Evolutionary conservation across 208 protist genomes (phyloP).

Genomic region (Naegleria gruberi): DNA sequence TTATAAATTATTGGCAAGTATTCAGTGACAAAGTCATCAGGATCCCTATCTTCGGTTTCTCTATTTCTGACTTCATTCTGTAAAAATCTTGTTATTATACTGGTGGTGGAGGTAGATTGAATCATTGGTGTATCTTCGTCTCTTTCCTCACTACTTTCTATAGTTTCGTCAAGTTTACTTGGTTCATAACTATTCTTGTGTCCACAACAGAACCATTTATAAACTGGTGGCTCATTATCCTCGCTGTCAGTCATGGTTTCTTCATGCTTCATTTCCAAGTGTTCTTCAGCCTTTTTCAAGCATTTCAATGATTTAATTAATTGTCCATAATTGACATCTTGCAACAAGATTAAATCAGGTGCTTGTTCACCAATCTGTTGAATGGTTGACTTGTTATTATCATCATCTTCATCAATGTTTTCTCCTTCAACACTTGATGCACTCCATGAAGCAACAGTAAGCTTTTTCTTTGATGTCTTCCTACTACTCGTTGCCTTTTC

Average conservation of each 20-base stretch:
- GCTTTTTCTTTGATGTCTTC: background rate
- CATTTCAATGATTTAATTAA: background rate
- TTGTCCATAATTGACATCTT: background rate
- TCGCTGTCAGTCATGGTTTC: background rate
- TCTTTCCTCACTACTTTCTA: background rate
- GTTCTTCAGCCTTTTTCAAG: background rate
- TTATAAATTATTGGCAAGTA: constrained; percentile 12
- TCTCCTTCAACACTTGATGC: background rate
- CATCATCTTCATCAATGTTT: background rate
- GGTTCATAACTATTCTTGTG: background rate
- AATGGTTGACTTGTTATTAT: background rate
- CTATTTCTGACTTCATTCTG: background rate
- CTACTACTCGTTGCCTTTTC: background rate
- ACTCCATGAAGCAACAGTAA: background rate
- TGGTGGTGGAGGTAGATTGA: background rate
- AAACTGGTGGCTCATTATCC: background rate
- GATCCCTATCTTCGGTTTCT: background rate
- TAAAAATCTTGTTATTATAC: background rate
- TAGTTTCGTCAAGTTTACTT: background rate
- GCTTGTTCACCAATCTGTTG: background rate
- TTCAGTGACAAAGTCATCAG: background rate
- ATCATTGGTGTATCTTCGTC: background rate
- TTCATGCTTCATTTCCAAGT: background rate
- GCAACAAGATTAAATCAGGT: background rate
- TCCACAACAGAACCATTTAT: background rate